A percentile compares a stretch with the other conserved stretches of the same genome.
phyloP scores from a whole-genome alignment of 2,329 filamentous ascomycete species.

The Trichocomaceae sp. region DNA sequence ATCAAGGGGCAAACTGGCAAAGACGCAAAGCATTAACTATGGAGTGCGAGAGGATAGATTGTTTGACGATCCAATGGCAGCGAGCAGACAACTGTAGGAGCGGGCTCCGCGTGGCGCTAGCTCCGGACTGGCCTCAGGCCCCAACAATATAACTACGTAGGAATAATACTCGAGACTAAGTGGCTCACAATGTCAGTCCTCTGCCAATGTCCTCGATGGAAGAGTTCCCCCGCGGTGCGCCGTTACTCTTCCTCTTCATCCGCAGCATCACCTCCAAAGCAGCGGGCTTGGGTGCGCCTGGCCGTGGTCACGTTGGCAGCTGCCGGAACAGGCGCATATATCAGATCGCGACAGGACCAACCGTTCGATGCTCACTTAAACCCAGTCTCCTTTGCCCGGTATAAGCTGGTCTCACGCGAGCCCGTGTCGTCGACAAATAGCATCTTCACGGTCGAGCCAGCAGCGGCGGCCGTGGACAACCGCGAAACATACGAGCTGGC shows the following conservation, averaged over 20 bases:
- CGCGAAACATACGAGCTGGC: constrained; percentile 38
- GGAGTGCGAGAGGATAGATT: not conserved
- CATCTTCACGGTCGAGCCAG: constrained; percentile 39
- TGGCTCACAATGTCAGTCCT: constrained; percentile 12
- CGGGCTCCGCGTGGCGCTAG: constrained; percentile 2
- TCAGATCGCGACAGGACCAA: constrained; percentile 25
- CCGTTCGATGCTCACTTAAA: constrained; percentile 29
- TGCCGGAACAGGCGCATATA: constrained; percentile 31
- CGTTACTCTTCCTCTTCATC: constrained; percentile 21
- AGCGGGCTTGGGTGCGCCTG: constrained; percentile 29
- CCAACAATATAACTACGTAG: not conserved
- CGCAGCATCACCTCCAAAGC: constrained; percentile 17
- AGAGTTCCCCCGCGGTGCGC: constrained; percentile 14
- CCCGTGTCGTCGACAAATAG: constrained; percentile 42
- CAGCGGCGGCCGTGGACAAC: constrained; percentile 27
- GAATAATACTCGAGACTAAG: not conserved
- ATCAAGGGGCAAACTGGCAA: not conserved
- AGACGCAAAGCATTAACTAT: not conserved
- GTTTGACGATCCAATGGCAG: not conserved
- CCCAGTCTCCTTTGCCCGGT: constrained; percentile 35
- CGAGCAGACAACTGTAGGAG: too few relatives aligned
- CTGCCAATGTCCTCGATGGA: constrained; percentile 16
- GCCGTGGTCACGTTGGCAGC: constrained; percentile 30
- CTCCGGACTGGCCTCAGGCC: not conserved
- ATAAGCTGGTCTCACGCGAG: constrained; percentile 37